Percentiles rank a stretch among this genome's conserved stretches.
These are phyloP conservation scores for Carex pumila DNA, from an alignment of 176 grass and related monocot species.

Conservation along the genomic window DNA sequence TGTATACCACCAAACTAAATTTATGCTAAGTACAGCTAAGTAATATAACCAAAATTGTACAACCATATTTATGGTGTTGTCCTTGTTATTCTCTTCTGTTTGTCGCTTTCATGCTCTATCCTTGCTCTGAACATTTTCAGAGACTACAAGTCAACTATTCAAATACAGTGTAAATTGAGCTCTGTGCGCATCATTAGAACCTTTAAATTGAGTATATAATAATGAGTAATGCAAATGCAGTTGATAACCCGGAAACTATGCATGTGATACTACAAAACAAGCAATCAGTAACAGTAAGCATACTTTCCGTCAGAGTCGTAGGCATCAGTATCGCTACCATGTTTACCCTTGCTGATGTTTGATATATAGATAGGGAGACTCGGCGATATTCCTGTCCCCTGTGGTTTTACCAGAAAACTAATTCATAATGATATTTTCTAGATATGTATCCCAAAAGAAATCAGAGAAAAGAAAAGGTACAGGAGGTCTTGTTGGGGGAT, in stretches of 20 bases:
- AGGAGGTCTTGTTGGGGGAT: slow-evolving; percentile 23
- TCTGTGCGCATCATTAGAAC: neutral
- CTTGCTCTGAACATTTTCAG: neutral
- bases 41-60: neutral
- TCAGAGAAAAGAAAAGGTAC: slow-evolving; percentile 9
- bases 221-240: neutral
- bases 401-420: neutral
- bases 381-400: slow-evolving; percentile 37
- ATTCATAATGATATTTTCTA: neutral
- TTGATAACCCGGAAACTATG: neutral
- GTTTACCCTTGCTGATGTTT: slow-evolving; percentile 70
- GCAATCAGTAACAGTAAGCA: neutral
- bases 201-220: neutral
- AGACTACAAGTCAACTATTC: neutral
- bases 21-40: neutral
- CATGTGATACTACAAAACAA: neutral
- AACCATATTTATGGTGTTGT: neutral
- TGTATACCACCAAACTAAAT: neutral
- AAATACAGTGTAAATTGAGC: neutral
- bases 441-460: neutral
- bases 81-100: neutral
- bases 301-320: slow-evolving; percentile 81
- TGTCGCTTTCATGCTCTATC: neutral
- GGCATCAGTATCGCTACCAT: slow-evolving; percentile 57
- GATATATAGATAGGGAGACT: slow-evolving; percentile 46